These are phyloP conservation scores for Phoma sp. DNA, from an alignment of 2,329 filamentous ascomycete species.

Conservation along the genomic window DNA sequence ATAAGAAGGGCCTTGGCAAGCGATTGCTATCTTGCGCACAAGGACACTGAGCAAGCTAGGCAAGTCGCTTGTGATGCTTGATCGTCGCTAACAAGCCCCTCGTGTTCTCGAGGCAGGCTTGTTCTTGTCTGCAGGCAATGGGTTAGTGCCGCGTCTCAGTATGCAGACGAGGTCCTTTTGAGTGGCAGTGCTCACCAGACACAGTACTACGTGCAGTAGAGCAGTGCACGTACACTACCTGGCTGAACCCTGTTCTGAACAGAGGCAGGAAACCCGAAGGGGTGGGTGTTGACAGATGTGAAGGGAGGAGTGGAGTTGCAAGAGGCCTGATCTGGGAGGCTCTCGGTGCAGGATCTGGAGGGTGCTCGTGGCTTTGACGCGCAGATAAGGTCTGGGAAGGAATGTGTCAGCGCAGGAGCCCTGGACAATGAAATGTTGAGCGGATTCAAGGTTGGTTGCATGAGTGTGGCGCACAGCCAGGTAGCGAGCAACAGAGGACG, in stretches of 20 bases:
- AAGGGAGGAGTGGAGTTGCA: constrained; percentile 27
- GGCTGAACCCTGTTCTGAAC: constrained; percentile 22
- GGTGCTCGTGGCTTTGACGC: constrained; percentile 38
- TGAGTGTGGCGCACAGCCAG: constrained; percentile 46
- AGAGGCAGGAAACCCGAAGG: constrained; percentile 27
- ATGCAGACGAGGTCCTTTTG: constrained; percentile 22
- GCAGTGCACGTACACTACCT: constrained; percentile 24
- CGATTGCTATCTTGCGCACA: constrained; percentile 45
- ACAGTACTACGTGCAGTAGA: constrained; percentile 22
- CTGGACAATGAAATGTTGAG: constrained; percentile 33
- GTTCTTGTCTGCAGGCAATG: constrained; percentile 40
- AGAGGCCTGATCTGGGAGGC: constrained; percentile 29
- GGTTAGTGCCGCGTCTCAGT: constrained; percentile 36
- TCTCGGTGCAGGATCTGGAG: constrained; percentile 20
- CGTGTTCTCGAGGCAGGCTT: constrained; percentile 31
- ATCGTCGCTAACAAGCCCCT: constrained; percentile 39
- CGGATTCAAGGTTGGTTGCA: constrained; percentile 40
- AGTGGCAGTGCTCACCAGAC: constrained; percentile 35
- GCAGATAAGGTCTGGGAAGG: constrained; percentile 25
- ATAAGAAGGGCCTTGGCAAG: constrained; percentile 37
- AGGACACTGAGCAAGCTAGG: constrained; percentile 45
- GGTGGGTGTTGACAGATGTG: constrained; percentile 28
- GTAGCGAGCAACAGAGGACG: constrained; percentile 43
- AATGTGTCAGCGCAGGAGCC: constrained; percentile 40
- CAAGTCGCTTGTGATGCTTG: constrained; percentile 36